phyloP scores from a whole-genome alignment of 1,284 basidiomycete genomes.

The Grifola frondosa region DNA sequence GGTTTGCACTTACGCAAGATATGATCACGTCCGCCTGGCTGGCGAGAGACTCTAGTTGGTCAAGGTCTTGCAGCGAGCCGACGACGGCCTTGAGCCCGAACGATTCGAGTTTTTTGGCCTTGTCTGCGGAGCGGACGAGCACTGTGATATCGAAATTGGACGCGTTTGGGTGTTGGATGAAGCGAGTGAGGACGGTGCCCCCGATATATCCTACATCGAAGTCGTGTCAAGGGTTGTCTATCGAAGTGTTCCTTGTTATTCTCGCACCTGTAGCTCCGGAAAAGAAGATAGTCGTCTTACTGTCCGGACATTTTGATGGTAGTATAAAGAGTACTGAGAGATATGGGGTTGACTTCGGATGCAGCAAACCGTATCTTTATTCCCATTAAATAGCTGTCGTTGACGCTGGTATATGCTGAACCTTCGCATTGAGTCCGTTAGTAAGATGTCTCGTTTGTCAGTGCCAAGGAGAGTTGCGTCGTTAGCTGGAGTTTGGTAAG shows the following conservation, averaged over 20 bases:
- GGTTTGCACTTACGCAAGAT: constrained; percentile 11
- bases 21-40: constrained; percentile 22
- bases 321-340: neutral
- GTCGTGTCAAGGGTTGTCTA: neutral
- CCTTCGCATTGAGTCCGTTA: too few species aligned
- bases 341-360: constrained; percentile 35
- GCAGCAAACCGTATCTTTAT: too few species aligned
- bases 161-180: constrained; percentile 8
- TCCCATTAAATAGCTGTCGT: too few species aligned
- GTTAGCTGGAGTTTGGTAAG: too few species aligned
- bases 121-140: constrained; percentile 16
- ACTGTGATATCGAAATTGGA: constrained; percentile 16
- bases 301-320: neutral
- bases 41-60: constrained; percentile 15
- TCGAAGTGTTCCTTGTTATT: neutral
- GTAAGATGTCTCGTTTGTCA: too few species aligned
- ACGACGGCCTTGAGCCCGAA: constrained; percentile 26
- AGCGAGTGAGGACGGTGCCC: constrained; percentile 14
- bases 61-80: constrained; percentile 18
- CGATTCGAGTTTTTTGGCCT: constrained; percentile 15
- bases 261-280: neutral
- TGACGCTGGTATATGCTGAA: too few species aligned
- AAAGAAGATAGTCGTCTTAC: neutral
- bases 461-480: too few species aligned
- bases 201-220: constrained; percentile 23